phyloP scores from a whole-genome alignment of 2,329 filamentous ascomycete genomes.

The Leptosphaerulina australis region DNA sequence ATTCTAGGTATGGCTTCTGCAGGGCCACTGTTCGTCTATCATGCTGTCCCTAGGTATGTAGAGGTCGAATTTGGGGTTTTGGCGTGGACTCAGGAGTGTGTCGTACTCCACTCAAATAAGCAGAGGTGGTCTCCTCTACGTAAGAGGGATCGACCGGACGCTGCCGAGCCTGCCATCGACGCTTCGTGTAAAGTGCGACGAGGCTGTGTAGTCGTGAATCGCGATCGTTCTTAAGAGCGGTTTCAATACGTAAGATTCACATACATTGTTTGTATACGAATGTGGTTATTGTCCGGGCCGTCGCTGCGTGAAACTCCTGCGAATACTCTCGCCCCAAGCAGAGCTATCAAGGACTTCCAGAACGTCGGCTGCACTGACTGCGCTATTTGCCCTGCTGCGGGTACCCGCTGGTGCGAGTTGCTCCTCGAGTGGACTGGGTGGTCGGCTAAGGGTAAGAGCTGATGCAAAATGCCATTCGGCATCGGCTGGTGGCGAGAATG shows the following conservation, averaged over 20 bases:
- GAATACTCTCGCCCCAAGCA: constrained; percentile 90
- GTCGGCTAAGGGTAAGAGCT: constrained; percentile 50
- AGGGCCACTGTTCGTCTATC: constrained; percentile 3
- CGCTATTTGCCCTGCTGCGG: constrained; percentile 68
- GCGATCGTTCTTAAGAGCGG: not conserved
- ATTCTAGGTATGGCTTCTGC: constrained; percentile 23
- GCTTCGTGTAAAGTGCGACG: constrained; percentile 11
- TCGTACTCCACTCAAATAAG: constrained; percentile 2
- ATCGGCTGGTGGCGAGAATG: constrained; percentile 38
- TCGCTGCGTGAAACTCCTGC: constrained; percentile 78
- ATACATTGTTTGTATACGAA: not conserved
- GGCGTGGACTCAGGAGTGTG: constrained; percentile 1
- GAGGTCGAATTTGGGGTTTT: constrained; percentile 1
- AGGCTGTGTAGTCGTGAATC: not conserved
- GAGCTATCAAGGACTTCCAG: constrained; percentile 86
- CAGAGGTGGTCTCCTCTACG: not conserved
- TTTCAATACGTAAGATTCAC: not conserved
- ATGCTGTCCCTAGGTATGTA: constrained; percentile 13
- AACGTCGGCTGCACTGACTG: constrained; percentile 76
- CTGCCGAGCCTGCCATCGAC: constrained; percentile 8
- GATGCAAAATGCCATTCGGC: constrained; percentile 56
- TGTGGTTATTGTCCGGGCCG: constrained; percentile 38
- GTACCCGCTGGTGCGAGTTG: constrained; percentile 47
- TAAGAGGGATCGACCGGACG: constrained; percentile 7
- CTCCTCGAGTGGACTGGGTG: constrained; percentile 44